Conservation (phyloP, 306 rosid species). For the Inga leiocalycina region DNA sequence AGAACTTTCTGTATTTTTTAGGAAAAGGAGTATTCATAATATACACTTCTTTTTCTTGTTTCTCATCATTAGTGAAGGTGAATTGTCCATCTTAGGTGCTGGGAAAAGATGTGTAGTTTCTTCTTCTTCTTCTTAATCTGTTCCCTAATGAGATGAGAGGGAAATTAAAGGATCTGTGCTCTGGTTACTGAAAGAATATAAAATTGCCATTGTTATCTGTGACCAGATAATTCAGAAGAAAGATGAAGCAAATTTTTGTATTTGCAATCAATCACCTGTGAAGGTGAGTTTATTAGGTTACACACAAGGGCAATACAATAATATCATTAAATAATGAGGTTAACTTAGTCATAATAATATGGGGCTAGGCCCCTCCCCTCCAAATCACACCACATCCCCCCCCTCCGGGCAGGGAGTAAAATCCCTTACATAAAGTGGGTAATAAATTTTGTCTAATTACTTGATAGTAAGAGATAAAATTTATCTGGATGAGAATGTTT, state of each 20-base stretch:
- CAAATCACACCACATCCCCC: not conserved
- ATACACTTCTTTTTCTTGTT: not conserved
- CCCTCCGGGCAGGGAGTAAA: not conserved
- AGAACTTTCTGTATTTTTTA: conserved; percentile 25
- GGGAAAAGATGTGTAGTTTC: not conserved
- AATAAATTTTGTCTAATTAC: conserved; percentile 3
- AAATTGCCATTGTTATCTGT: not conserved
- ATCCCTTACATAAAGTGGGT: not conserved
- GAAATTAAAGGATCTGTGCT: not conserved
- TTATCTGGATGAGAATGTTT: conserved; percentile 20
- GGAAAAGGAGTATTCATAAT: conserved; percentile 20
- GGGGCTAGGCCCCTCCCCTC: not conserved
- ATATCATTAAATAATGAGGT: not conserved
- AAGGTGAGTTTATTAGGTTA: not conserved
- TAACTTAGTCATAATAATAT: not conserved
- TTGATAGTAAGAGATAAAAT: not conserved
- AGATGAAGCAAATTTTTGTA: conserved; percentile 30
- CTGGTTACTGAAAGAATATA: not conserved
- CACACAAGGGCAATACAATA: not conserved
- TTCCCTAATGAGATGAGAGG: not conserved
- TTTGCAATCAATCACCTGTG: conserved; percentile 25
- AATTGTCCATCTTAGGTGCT: not conserved
- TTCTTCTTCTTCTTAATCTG: not conserved
- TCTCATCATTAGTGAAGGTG: conserved; percentile 30
- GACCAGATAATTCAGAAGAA: not conserved